Base-by-base conservation (phyloP, 257 asterid species). In the Hygrophila difformis region DNA sequence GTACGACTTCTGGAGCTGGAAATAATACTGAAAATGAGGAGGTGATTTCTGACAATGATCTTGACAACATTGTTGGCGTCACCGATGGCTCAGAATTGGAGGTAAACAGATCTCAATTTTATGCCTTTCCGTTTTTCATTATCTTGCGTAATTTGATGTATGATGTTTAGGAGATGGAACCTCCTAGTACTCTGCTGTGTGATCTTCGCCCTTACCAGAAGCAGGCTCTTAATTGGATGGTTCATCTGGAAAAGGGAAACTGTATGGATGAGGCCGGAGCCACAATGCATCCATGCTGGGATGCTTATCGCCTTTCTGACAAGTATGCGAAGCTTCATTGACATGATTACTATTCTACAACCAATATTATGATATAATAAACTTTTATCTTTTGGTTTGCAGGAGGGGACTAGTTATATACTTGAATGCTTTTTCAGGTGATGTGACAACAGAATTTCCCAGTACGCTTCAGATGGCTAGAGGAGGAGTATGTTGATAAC, bases 141-240 rank as follows among this genome's bases (percentile, higher is more conserved):
- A 38, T 47, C 34, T 42, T 51, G 6, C 31, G 39, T 17, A 23
- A 14, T 29, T 20, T 43, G 31, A 26, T 26, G 4, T 43, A 18
- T 33, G 48, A 11, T 66, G 19, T 60, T 51, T 55, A 88, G 97
- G 98, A 85, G 76, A 85, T 85, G 88, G 98, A 85, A 55, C 88
- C 96, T 41, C 94, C 98, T 45, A 60, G 77, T 62, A 68, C 81
- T 39, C 80, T 89, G 69, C 73, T 77, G 55, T 89, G 98, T 39
- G 83, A 76, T 37, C 87, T 89, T 60, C 93, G 93, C 45, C 80
- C 96, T 47, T 89, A 89, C 82, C 98, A 89, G 75, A 89, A 85
- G 74, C 96, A 89, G 85, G 96, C 98, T 57, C 93, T 89, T 60
- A 62, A 66, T 63, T 89, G 96, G 96, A 89, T 89, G 98, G 48